Percentiles rank a stretch among this genome's conserved stretches.
phyloP scores from a whole-genome alignment of 2,329 filamentous ascomycete species.

The Diplodia sapinea region DNA sequence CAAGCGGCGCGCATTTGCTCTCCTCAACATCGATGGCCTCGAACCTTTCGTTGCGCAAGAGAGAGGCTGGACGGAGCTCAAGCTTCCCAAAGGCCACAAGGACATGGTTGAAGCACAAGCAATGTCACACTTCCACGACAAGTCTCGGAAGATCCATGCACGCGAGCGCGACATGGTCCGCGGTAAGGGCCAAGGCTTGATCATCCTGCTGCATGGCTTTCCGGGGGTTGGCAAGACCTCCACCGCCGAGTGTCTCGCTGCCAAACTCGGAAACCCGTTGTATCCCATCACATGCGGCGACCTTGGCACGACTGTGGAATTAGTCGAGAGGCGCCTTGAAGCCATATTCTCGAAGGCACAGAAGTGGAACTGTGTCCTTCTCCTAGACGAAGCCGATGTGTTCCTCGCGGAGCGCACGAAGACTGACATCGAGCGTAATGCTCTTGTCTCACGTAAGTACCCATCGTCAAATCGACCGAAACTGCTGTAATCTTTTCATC shows the following conservation, averaged over 20 bases:
- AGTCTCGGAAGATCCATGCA: constrained; percentile 34
- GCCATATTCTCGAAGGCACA: constrained; percentile 31
- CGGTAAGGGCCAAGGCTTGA: constrained; percentile 2
- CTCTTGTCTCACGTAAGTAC: constrained; percentile 69
- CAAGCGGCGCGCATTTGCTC: constrained; percentile 38
- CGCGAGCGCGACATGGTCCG: constrained; percentile 8
- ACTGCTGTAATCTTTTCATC: too few relatives aligned
- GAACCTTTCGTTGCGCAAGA: not conserved
- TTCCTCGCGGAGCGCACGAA: constrained; percentile 73
- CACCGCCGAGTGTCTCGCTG: constrained; percentile 4
- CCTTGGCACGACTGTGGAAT: constrained; percentile 27
- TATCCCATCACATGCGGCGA: constrained; percentile 30
- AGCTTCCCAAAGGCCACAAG: constrained; percentile 36
- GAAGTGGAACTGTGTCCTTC: constrained; percentile 21
- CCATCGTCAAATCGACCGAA: too few relatives aligned
- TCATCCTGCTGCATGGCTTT: constrained; percentile 21
- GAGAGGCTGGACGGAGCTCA: constrained; percentile 32
- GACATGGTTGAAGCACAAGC: constrained; percentile 34
- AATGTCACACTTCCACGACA: constrained; percentile 31
- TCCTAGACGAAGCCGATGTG: constrained; percentile 39
- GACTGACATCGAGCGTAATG: constrained; percentile 83
- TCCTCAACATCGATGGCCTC: constrained; percentile 32
- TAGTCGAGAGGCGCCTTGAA: constrained; percentile 32
- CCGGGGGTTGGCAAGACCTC: constrained; percentile 25
- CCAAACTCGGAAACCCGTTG: not conserved